Evolutionary conservation across 352 stramenopile genomes (phyloP), one percentile per base, ranked within the genome.

Genomic region (Phytophthora aleatoria): DNA sequence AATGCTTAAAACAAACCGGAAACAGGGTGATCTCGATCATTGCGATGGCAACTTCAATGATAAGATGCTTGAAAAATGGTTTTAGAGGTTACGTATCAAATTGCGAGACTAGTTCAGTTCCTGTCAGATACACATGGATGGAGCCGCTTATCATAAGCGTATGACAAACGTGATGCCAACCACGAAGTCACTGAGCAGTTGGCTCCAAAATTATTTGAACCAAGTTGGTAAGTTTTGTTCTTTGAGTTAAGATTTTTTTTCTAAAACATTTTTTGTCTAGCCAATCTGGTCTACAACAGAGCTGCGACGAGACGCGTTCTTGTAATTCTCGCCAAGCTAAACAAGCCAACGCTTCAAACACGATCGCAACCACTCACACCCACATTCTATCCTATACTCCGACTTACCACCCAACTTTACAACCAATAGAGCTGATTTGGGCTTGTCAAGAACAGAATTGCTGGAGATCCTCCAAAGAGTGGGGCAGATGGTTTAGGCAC

Each of bases 381-480:
- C 54, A 54, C 12, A 8, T 41, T 5, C 30, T 61, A 12, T 54
- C 31, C 43, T 61, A 31, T 7, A 61, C 43, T 24, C 54, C 54
- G 0, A 31, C 43, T 5, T 61, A 61, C 24, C 54, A 61, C 15
- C 54, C 44, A 4, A 39, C 20, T 3, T 10, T 61, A 8, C 54
- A 61, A 15, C 54, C 54, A 0, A 61, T 61, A 13, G 54, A 61
- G 42, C 31, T 61, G 2, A 61, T 61, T 15, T 61, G 43, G 54
- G 43, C 43, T 28, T 8, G 8, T 35, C 16, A 35, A 50, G 24
- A 12, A 26, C 11, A 24, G 15, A 6, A 50, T 50, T 35, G 43
- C 8, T 8, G 20, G 43, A 5, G 13, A 50, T 11, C 43, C 43
- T 4, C 15, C 43, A 7, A 50, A 16, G 10, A 50, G 16, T 9